These are phyloP conservation scores for Lachancea dasiensis DNA, from an alignment of 805 yeast species.

Conservation along the genomic window DNA sequence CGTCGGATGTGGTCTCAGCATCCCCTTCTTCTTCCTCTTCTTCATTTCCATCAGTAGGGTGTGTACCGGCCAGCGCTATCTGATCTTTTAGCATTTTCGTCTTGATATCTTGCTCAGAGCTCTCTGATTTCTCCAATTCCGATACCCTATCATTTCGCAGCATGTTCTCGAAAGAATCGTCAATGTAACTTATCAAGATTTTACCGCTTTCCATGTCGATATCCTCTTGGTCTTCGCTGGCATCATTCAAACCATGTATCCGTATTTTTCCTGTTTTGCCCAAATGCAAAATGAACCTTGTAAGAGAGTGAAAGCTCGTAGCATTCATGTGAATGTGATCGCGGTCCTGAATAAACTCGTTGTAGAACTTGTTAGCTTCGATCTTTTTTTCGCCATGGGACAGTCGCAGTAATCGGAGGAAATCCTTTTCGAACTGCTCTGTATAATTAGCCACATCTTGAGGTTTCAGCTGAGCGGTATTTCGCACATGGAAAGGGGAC, in stretches of 20 bases:
- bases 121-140: slow-evolving; percentile 34
- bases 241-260: slow-evolving; percentile 40
- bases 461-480: slow-evolving; percentile 43
- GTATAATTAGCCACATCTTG: slow-evolving; percentile 56
- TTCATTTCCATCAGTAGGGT: slow-evolving; percentile 1
- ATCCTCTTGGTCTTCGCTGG: slow-evolving; percentile 29
- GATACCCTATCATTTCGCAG: slow-evolving; percentile 35
- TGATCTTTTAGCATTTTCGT: slow-evolving; percentile 45
- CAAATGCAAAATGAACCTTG: slow-evolving; percentile 59
- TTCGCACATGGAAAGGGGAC: slow-evolving; percentile 70
- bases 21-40: slow-evolving; percentile 1
- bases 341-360: slow-evolving; percentile 76
- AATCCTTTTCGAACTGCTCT: slow-evolving; percentile 52
- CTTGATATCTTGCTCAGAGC: slow-evolving; percentile 43
- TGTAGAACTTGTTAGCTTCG: slow-evolving; percentile 81
- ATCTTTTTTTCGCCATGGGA: slow-evolving; percentile 79
- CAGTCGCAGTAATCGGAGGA: slow-evolving; percentile 52
- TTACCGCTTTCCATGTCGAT: slow-evolving; percentile 31
- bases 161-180: slow-evolving; percentile 45
- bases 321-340: slow-evolving; percentile 89
- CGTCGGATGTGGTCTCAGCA: background rate
- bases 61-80: slow-evolving; percentile 33
- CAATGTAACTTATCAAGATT: slow-evolving; percentile 46
- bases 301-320: slow-evolving; percentile 69
- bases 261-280: slow-evolving; percentile 50